Conservation (phyloP, 2,329 filamentous ascomycete species). For the Tolypocladium cylindrosporum region DNA sequence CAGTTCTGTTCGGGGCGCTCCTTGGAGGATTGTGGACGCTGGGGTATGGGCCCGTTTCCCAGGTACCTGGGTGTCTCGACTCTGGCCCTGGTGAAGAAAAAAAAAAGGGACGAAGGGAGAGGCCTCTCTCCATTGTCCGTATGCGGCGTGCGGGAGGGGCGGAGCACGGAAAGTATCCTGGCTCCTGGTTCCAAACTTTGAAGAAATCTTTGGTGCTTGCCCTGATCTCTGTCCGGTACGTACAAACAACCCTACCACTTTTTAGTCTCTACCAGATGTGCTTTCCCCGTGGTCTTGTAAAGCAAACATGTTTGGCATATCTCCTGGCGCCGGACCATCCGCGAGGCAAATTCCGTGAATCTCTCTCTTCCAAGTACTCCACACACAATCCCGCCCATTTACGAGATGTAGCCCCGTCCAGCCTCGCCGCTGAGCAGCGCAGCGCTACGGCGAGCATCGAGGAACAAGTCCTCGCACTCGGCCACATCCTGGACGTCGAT, state of each 20-base stretch:
- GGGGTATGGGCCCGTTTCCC: not conserved
- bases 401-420: conserved; percentile 55
- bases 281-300: not conserved
- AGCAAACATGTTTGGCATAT: not conserved
- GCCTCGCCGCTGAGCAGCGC: conserved; percentile 54
- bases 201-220: not conserved
- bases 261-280: not conserved
- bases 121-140: not conserved
- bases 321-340: conserved; percentile 1
- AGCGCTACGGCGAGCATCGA: conserved; percentile 72
- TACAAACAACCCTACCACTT: not conserved
- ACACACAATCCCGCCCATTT: not conserved
- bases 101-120: not conserved
- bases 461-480: conserved; percentile 76
- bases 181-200: not conserved
- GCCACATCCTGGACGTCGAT: conserved; percentile 70
- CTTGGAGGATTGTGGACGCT: conserved; percentile 1
- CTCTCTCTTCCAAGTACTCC: not conserved
- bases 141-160: not conserved
- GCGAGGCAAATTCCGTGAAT: conserved; percentile 1
- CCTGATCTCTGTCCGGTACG: not conserved
- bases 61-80: conserved; percentile 10
- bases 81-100: conserved; percentile 1
- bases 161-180: not conserved
- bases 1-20: not conserved